phyloP scores from a whole-genome alignment of 2,329 filamentous ascomycete genomes.

The Cercospora beticola region DNA sequence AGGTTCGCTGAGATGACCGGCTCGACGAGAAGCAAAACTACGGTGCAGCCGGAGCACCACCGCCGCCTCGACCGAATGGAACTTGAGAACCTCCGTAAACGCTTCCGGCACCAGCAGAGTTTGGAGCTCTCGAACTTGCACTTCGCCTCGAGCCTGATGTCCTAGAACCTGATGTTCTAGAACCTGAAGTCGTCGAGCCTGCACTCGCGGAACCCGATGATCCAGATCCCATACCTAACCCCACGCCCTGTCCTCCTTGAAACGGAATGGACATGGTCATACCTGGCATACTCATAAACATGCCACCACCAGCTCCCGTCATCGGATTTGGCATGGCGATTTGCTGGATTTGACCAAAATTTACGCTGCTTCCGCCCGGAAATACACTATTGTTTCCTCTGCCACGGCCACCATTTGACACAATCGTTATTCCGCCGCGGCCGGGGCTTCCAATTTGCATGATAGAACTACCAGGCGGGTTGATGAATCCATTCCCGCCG shows the following conservation, averaged over 20 bases:
- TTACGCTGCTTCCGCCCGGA: background rate
- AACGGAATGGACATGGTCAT: background rate
- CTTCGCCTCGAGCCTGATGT: background rate
- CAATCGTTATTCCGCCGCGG: background rate
- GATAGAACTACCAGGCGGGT: background rate
- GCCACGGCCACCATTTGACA: background rate
- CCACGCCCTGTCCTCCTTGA: background rate
- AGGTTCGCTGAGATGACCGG: background rate
- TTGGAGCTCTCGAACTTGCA: background rate
- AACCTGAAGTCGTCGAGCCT: background rate
- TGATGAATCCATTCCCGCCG: background rate
- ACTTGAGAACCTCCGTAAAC: background rate
- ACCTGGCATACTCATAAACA: background rate
- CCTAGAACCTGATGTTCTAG: background rate
- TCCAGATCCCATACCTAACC: background rate
- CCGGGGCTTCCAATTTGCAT: no score
- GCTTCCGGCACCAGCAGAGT: background rate
- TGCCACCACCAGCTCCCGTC: background rate
- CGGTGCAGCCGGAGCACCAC: background rate
- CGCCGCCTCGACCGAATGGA: background rate
- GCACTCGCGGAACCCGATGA: background rate
- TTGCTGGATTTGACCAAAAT: background rate
- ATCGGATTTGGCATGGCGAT: background rate
- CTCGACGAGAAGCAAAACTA: background rate
- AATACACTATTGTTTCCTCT: background rate